Percentiles rank a stretch among this genome's conserved stretches.
These are phyloP conservation scores for Myrmaecium sp. DNA, from an alignment of 2,329 filamentous ascomycete genomes.

Conservation along the genomic window DNA sequence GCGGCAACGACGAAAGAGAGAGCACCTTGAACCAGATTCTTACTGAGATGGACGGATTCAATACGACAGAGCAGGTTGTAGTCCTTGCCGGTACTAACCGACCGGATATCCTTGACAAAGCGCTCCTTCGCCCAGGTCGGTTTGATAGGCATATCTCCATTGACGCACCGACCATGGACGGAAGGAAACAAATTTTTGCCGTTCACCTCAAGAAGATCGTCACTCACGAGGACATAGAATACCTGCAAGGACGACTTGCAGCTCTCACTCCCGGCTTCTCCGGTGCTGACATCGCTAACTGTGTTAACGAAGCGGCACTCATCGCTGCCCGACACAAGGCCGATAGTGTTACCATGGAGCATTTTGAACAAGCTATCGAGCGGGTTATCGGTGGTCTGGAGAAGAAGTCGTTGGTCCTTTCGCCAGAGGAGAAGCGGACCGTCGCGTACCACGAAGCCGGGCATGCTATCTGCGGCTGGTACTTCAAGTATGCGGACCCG, in stretches of 20 bases:
- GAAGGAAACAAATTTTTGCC: slow-evolving; percentile 85
- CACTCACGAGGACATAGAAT: slow-evolving; percentile 76
- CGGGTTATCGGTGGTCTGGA: slow-evolving; percentile 91
- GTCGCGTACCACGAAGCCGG: slow-evolving; percentile 98
- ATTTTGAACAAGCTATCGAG: slow-evolving; percentile 97
- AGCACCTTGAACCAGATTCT: slow-evolving; percentile 95
- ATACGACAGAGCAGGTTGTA: slow-evolving; percentile 89
- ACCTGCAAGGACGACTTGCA: slow-evolving; percentile 72
- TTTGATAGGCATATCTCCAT: slow-evolving; percentile 96
- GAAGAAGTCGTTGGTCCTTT: slow-evolving; percentile 90
- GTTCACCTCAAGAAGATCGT: slow-evolving; percentile 93
- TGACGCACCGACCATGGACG: slow-evolving; percentile 90
- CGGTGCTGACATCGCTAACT: slow-evolving; percentile 95
- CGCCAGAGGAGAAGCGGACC: slow-evolving; percentile 83
- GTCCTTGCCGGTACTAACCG: slow-evolving; percentile 94
- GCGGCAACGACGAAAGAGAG: slow-evolving; percentile 92
- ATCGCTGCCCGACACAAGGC: slow-evolving; percentile 78
- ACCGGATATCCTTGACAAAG: slow-evolving; percentile 86
- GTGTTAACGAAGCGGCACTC: slow-evolving; percentile 90
- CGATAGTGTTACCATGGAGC: slow-evolving; percentile 63
- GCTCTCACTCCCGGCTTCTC: slow-evolving; percentile 93
- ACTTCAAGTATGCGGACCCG: slow-evolving; percentile 88
- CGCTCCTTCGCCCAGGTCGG: slow-evolving; percentile 86
- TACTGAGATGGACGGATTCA: slow-evolving; percentile 99
- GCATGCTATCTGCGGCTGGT: slow-evolving; percentile 98